These are phyloP conservation scores for Boletus huronensis DNA, from an alignment of 768 basidiomycete species.

Conservation along the genomic window DNA sequence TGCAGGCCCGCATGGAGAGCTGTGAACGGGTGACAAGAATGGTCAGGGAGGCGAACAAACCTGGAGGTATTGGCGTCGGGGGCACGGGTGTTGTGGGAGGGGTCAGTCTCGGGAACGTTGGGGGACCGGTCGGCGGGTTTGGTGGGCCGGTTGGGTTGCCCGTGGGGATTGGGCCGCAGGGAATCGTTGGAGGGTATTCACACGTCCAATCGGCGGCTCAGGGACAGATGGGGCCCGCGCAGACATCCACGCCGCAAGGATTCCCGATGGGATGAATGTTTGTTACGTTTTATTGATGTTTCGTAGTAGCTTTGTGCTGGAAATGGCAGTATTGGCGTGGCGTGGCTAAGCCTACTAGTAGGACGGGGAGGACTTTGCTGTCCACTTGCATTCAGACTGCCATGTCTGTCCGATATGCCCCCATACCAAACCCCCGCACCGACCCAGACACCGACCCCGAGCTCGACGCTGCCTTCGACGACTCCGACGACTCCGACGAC, in stretches of 20 bases:
- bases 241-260: constrained; percentile 19
- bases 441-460: constrained; percentile 51
- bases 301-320: neutral
- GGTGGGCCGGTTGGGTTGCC: constrained; percentile 27
- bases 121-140: constrained; percentile 30
- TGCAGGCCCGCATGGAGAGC: constrained; percentile 73
- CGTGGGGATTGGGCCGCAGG: constrained; percentile 21
- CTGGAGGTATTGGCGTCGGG: constrained; percentile 14
- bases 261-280: constrained; percentile 20
- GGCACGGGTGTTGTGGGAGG: constrained; percentile 8
- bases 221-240: constrained; percentile 11
- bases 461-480: constrained; percentile 87
- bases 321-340: constrained; percentile 12
- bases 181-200: constrained; percentile 14
- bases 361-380: neutral
- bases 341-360: neutral
- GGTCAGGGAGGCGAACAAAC: constrained; percentile 37
- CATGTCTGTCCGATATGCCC: constrained; percentile 63
- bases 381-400: neutral
- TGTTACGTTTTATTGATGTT: neutral
- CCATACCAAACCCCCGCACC: constrained; percentile 56
- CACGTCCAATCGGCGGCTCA: constrained; percentile 9
- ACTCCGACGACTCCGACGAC: constrained; percentile 68
- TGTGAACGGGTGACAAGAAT: constrained; percentile 63
- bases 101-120: constrained; percentile 20